Conservation (phyloP, 2,329 filamentous ascomycete genomes). For the Alternaria triticina region DNA sequence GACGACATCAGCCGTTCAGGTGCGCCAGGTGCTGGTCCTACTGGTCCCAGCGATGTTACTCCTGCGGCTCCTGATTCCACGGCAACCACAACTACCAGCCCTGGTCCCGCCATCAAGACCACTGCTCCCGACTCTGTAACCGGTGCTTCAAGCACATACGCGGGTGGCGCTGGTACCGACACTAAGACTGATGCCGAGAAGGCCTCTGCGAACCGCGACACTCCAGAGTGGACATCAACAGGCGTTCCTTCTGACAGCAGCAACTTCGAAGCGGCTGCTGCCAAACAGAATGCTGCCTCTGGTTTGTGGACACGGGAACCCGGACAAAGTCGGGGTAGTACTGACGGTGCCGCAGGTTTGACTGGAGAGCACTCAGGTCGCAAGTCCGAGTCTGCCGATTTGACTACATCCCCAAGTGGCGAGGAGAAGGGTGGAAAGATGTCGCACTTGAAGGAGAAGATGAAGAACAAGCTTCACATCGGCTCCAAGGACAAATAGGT, state of each 20-base stretch:
- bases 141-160: constrained; percentile 13
- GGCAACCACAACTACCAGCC: constrained; percentile 6
- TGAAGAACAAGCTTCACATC: constrained; percentile 72
- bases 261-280: constrained; percentile 71
- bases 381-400: constrained; percentile 34
- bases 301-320: constrained; percentile 33
- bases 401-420: constrained; percentile 16
- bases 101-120: constrained; percentile 18
- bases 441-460: constrained; percentile 64
- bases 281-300: constrained; percentile 39
- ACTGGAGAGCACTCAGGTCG: constrained; percentile 61
- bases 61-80: constrained; percentile 8
- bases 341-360: constrained; percentile 55
- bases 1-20: constrained; percentile 32
- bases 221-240: constrained; percentile 57
- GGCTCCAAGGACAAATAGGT: constrained; percentile 42
- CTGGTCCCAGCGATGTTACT: constrained; percentile 19
- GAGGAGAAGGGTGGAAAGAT: constrained; percentile 52
- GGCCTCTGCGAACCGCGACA: constrained; percentile 46
- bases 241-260: constrained; percentile 56
- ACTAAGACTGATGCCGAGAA: constrained; percentile 28
- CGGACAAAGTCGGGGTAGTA: constrained; percentile 29
- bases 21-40: constrained; percentile 26
- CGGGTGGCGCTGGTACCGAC: constrained; percentile 17
- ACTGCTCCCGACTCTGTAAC: constrained; percentile 18